Percentiles rank a stretch among this genome's conserved stretches.
These are phyloP conservation scores for Penicillium sp. DNA, from an alignment of 2,329 filamentous ascomycete species.

Conservation along the genomic window DNA sequence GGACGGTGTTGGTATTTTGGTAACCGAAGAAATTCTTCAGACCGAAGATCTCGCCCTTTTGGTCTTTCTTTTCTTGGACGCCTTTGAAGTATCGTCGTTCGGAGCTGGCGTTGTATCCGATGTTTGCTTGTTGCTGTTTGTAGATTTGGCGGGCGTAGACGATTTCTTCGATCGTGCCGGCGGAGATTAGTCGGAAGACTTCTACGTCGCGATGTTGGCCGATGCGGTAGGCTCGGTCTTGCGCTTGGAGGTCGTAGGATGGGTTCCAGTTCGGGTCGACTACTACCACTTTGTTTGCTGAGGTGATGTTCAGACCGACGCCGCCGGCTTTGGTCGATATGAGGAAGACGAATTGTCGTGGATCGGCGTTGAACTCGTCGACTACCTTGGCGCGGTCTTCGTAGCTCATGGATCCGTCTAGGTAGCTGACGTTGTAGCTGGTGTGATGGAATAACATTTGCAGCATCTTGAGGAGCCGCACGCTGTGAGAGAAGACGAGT, in stretches of 20 bases:
- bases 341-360: conserved; percentile 85
- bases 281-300: conserved; percentile 96
- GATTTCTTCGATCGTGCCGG: conserved; percentile 93
- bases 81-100: conserved; percentile 95
- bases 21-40: conserved; percentile 82
- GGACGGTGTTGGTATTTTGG: conserved; percentile 70
- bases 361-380: conserved; percentile 85
- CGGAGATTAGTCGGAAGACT: conserved; percentile 85
- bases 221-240: conserved; percentile 93
- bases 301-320: conserved; percentile 92
- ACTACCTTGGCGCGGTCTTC: conserved; percentile 79
- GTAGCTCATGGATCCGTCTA: conserved; percentile 80
- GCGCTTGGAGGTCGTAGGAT: conserved; percentile 87
- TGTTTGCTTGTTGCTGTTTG: conserved; percentile 98
- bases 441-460: conserved; percentile 83
- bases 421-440: conserved; percentile 83
- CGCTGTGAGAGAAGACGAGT: conserved; percentile 89
- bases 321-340: conserved; percentile 93
- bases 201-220: conserved; percentile 91
- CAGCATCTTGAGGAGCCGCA: conserved; percentile 77
- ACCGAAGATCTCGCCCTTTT: conserved; percentile 93
- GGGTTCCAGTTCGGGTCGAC: conserved; percentile 98
- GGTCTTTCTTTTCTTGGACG: conserved; percentile 74
- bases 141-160: conserved; percentile 97
- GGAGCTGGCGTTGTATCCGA: conserved; percentile 87